Percentiles rank a stretch among this genome's conserved stretches.
These are phyloP conservation scores for Sicyos baderoa DNA, from an alignment of 306 rosid genomes.

Conservation along the genomic window DNA sequence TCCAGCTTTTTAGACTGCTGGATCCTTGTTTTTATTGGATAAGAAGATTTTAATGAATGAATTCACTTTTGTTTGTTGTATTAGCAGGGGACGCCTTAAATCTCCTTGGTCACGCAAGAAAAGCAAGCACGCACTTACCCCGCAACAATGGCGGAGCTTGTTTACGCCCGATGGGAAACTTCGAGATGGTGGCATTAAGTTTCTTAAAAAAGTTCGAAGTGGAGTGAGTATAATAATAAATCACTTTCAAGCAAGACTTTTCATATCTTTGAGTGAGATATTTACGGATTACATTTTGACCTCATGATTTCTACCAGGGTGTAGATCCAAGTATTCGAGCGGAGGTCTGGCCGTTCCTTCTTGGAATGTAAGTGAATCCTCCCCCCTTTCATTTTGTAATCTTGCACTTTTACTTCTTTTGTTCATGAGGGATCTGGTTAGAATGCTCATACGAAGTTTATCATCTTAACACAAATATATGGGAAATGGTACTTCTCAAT, in stretches of 20 bases:
- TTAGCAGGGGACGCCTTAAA: constrained; percentile 64
- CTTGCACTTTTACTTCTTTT: neutral
- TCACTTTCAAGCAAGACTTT: neutral
- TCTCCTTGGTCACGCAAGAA: constrained; percentile 98
- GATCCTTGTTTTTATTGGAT: too few relatives aligned
- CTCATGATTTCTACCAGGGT: constrained; percentile 21
- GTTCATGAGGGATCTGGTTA: neutral
- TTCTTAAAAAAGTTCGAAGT: constrained; percentile 92
- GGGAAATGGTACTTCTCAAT: neutral
- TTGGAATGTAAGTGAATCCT: too few relatives aligned
- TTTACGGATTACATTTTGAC: constrained; percentile 21
- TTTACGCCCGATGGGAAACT: constrained; percentile 76
- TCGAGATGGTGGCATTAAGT: constrained; percentile 78
- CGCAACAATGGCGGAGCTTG: constrained; percentile 69
- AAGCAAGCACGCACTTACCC: constrained; percentile 76
- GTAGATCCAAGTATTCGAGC: too few relatives aligned
- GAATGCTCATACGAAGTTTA: neutral
- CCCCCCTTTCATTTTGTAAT: neutral
- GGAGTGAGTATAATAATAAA: constrained; percentile 79
- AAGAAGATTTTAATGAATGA: too few relatives aligned
- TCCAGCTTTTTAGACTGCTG: too few relatives aligned
- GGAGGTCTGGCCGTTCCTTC: too few relatives aligned
- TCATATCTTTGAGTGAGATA: neutral
- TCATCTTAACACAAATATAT: neutral
- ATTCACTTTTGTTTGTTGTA: neutral